A percentile compares a stretch with the other conserved stretches of the same genome.
These are phyloP conservation scores for Alternaria panax DNA, from an alignment of 2,329 filamentous ascomycete species.

Conservation along the genomic window DNA sequence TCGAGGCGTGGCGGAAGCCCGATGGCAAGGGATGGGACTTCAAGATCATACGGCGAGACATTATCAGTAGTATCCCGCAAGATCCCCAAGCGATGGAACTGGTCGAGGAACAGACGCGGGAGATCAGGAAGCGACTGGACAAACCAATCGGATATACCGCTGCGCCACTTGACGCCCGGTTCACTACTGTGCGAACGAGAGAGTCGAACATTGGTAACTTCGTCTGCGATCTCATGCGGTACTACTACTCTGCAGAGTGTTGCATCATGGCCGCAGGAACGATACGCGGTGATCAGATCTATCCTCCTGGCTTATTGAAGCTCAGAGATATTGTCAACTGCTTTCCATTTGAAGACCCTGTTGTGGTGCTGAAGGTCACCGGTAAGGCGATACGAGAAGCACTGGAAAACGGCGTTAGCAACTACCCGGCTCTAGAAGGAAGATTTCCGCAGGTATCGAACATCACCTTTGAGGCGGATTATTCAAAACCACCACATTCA, in stretches of 20 bases:
- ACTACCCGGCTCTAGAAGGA: conserved; percentile 82
- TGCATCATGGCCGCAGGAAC: conserved; percentile 85
- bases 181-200: conserved; percentile 76
- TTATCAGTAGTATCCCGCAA: conserved; percentile 72
- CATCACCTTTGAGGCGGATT: conserved; percentile 77
- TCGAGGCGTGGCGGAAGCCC: conserved; percentile 73
- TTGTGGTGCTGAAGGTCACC: conserved; percentile 75
- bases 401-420: conserved; percentile 81
- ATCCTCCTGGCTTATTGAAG: conserved; percentile 78
- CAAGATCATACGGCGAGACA: conserved; percentile 76
- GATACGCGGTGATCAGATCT: conserved; percentile 87
- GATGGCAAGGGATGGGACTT: conserved; percentile 73
- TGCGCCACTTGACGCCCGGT: conserved; percentile 82
- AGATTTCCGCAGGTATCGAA: conserved; percentile 88
- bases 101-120: conserved; percentile 73
- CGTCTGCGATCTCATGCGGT: conserved; percentile 88
- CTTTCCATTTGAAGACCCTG: conserved; percentile 91
- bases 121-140: conserved; percentile 77
- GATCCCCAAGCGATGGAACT: conserved; percentile 68
- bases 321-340: conserved; percentile 86
- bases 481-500: conserved; percentile 64
- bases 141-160: conserved; percentile 83
- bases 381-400: conserved; percentile 80
- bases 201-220: conserved; percentile 92
- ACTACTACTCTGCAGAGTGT: conserved; percentile 81